Percentiles rank a stretch among this genome's conserved stretches.
phyloP scores from a whole-genome alignment of 148 eudicot genomes.

The Limonium bicolor region DNA sequence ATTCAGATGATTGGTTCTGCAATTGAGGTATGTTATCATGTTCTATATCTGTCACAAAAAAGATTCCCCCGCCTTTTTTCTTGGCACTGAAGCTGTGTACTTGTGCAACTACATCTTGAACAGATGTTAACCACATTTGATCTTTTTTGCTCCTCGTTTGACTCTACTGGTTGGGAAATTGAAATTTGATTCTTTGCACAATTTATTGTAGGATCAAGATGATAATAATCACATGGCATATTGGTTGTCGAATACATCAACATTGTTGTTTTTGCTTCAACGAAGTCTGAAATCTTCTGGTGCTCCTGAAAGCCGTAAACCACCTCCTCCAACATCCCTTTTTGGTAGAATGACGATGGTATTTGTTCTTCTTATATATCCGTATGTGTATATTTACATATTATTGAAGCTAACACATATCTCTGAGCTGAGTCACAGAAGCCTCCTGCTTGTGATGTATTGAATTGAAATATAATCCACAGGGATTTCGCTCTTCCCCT shows the following conservation, averaged over 20 bases:
- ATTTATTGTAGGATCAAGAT: slow-evolving; percentile 63
- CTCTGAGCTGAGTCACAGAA: no score
- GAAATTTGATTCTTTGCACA: not conserved
- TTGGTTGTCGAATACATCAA: slow-evolving; percentile 92
- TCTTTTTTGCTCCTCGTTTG: not conserved
- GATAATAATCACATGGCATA: slow-evolving; percentile 78
- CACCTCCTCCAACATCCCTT: slow-evolving; percentile 75
- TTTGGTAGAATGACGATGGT: slow-evolving; percentile 99
- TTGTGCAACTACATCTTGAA: not conserved
- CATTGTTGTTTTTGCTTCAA: slow-evolving; percentile 82
- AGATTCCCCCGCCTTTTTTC: not conserved
- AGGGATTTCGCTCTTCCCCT: slow-evolving; percentile 97
- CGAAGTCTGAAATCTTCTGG: slow-evolving; percentile 65
- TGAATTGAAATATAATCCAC: no score
- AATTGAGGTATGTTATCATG: slow-evolving; percentile 95
- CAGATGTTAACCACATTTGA: not conserved
- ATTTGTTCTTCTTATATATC: slow-evolving; percentile 9
- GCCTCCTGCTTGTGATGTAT: no score
- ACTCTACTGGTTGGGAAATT: not conserved
- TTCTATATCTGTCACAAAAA: no score
- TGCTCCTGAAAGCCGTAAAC: slow-evolving; percentile 49
- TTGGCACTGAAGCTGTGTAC: not conserved
- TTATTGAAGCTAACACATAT: no score
- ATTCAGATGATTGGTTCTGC: slow-evolving; percentile 96
- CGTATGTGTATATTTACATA: no score